Evolutionary conservation across 2,329 filamentous ascomycete species (phyloP).

Genomic region (Magnaporthiopsis incrustans): DNA sequence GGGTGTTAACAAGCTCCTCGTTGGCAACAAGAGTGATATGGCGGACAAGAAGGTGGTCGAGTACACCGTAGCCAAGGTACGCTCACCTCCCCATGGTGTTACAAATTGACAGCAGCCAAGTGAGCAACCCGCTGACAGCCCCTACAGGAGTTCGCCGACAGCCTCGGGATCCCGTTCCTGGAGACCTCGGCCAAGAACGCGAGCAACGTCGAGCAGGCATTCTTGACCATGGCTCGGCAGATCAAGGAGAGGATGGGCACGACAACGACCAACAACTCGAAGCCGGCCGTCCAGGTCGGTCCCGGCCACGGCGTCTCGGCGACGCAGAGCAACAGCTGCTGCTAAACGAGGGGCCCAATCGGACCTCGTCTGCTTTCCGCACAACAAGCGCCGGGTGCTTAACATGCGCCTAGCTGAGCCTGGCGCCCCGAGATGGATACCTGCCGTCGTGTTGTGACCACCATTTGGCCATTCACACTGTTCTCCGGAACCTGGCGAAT

Average conservation of each 20-base stretch:
- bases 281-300: constrained; percentile 93
- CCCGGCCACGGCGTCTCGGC: constrained; percentile 84
- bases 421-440: neutral
- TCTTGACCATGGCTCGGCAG: constrained; percentile 99
- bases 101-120: neutral
- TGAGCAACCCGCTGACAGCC: constrained; percentile 2
- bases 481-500: neutral
- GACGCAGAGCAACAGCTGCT: constrained; percentile 26
- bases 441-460: neutral
- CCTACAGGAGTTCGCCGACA: constrained; percentile 90
- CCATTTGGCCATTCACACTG: neutral
- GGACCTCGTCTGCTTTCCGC: neutral
- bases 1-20: constrained; percentile 97
- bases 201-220: constrained; percentile 98
- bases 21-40: constrained; percentile 99
- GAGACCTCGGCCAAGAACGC: constrained; percentile 99
- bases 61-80: constrained; percentile 97
- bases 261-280: constrained; percentile 92
- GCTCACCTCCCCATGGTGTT: constrained; percentile 17
- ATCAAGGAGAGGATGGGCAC: constrained; percentile 99
- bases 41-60: constrained; percentile 99
- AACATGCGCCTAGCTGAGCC: neutral
- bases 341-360: constrained; percentile 16
- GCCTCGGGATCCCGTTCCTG: constrained; percentile 96
- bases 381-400: neutral